Conservation (phyloP, 2,329 filamentous ascomycete species). For the Fusarium subtropicale region DNA sequence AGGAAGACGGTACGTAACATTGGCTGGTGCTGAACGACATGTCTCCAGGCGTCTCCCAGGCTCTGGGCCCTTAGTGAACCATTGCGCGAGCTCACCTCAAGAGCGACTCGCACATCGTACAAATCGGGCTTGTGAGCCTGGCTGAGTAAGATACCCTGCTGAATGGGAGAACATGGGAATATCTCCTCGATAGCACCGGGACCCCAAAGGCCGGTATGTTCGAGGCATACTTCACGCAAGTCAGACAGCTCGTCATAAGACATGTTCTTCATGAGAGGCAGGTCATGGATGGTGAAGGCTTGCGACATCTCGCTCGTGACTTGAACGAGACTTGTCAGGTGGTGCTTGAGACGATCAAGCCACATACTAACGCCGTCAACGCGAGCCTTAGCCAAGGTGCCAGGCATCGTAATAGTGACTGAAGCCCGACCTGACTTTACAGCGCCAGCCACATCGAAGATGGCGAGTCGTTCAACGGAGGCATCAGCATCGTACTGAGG, state of each 20-base stretch:
- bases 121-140: slow-evolving; percentile 17
- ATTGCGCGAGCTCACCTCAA: not conserved
- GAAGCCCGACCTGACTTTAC: not conserved
- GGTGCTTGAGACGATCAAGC: not conserved
- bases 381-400: not conserved
- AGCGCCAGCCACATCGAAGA: not conserved
- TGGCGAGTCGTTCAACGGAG: not conserved
- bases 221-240: not conserved
- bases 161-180: slow-evolving; percentile 50
- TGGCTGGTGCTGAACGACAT: slow-evolving; percentile 3
- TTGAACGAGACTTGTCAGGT: not conserved
- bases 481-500: not conserved
- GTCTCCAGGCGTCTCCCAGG: slow-evolving; percentile 4
- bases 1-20: slow-evolving; percentile 20
- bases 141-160: slow-evolving; percentile 51
- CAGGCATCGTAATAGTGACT: not conserved
- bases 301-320: not conserved
- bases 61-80: not conserved
- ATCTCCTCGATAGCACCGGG: slow-evolving; percentile 45
- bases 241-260: not conserved
- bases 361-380: not conserved
- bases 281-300: not conserved
- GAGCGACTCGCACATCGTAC: not conserved
- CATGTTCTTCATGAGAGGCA: not conserved
- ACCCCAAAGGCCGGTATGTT: slow-evolving; percentile 2